These are phyloP conservation scores for Neurospora sp. DNA, from an alignment of 495 filamentous ascomycete species.

Conservation along the genomic window DNA sequence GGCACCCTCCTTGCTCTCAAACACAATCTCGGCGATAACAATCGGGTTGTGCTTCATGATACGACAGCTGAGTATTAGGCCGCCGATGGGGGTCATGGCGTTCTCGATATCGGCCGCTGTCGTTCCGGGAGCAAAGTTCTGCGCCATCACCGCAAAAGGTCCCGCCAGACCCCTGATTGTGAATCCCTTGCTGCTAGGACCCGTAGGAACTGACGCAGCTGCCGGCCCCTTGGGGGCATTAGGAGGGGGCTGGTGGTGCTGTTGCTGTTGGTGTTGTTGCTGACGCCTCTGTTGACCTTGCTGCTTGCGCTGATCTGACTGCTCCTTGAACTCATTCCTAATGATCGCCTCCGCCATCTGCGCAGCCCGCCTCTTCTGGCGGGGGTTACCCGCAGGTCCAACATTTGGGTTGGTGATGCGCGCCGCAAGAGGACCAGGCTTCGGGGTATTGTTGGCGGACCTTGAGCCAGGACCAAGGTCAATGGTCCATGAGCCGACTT, in stretches of 20 bases:
- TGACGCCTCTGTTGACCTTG: conserved; percentile 13
- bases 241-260: conserved; percentile 1
- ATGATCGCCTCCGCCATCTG: conserved; percentile 22
- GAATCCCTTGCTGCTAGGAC: conserved; percentile 39
- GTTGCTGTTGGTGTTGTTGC: conserved; percentile 6
- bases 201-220: neutral
- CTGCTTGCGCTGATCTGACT: conserved; percentile 17
- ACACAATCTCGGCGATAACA: conserved; percentile 79
- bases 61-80: conserved; percentile 60
- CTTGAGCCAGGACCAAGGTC: neutral
- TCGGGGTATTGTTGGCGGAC: conserved; percentile 21
- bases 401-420: conserved; percentile 33
- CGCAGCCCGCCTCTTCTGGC: conserved; percentile 22
- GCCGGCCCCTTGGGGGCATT: conserved; percentile 2
- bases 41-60: conserved; percentile 60
- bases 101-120: conserved; percentile 91
- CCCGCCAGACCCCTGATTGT: conserved; percentile 72
- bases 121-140: conserved; percentile 88
- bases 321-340: conserved; percentile 23
- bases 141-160: conserved; percentile 71
- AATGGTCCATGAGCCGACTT: neutral
- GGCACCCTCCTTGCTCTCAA: conserved; percentile 65
- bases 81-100: conserved; percentile 64
- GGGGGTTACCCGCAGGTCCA: conserved; percentile 12
- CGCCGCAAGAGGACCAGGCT: conserved; percentile 29